Percentiles rank a stretch among this genome's conserved stretches.
Conservation (phyloP, 139 green algal species). For the Chlorella vulgaris region DNA sequence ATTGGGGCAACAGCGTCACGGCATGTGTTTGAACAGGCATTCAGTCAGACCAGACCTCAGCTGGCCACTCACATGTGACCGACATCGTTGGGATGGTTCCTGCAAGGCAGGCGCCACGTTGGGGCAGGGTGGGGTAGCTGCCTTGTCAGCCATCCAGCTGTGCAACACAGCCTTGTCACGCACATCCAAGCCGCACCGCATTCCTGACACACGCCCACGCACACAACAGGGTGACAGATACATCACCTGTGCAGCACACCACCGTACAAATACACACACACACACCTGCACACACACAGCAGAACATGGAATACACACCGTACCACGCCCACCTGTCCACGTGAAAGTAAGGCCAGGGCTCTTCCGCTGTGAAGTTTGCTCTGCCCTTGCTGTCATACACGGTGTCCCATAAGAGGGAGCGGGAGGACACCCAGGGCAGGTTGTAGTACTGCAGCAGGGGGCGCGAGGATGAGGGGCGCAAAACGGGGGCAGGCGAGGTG, state of each 20-base stretch:
- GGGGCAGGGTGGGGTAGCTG: neutral
- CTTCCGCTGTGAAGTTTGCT: neutral
- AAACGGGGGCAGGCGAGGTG: neutral
- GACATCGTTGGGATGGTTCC: neutral
- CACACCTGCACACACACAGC: neutral
- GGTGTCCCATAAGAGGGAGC: conserved; percentile 1
- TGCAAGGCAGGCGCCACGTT: neutral
- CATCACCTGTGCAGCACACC: no score
- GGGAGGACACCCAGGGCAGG: neutral
- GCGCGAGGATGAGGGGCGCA: neutral
- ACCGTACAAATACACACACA: no score
- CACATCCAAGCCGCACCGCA: no score
- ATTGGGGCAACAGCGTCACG: neutral
- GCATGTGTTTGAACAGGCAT: neutral
- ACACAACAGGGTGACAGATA: no score
- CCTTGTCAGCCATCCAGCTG: neutral
- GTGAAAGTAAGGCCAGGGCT: neutral
- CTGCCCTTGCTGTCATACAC: neutral
- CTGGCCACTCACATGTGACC: neutral
- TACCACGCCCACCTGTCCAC: neutral
- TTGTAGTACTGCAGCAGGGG: conserved; percentile 7
- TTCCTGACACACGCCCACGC: no score
- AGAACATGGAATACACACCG: neutral
- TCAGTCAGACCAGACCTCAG: neutral
- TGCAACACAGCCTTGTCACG: neutral